Evolutionary conservation across 257 asterid species (phyloP), one percentile per base, ranked within the genome.

Genomic region (Craterostigma plantagineum): DNA sequence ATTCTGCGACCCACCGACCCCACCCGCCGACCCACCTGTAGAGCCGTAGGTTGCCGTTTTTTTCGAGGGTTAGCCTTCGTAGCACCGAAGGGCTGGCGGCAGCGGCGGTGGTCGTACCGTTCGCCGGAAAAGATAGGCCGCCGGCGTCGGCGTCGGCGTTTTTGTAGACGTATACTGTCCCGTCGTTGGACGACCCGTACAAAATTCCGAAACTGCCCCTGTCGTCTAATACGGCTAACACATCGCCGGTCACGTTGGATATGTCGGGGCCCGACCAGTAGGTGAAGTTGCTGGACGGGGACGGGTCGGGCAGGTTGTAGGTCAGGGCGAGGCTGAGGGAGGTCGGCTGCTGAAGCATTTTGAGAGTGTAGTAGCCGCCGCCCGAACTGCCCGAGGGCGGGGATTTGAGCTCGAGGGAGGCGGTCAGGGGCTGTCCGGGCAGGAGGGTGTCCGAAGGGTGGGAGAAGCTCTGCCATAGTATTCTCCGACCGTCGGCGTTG

Each of bases 181-280:
- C 96, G 42, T 70, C 74, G 0, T 68, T 58, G 0, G 86, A 67
- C 0, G 92, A 73, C 0, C 92, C 96, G 41, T 85, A 85, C 4
- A 67, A 56, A 6, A 77, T 75, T 1, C 96, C 94, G 16, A 85
- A 85, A 48, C 86, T 85, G 18, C 94, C 96, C 17, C 68, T 80
- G 27, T 56, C 71, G 27, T 73, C 69, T 52, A 85, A 15, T 0
- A 73, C 65, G 5, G 94, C 96, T 12, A 69, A 51, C 1, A 86
- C 87, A 12, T 77, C 63, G 3, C 92, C 96, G 0, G 94, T 77
- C 11, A 74, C 81, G 14, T 86, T 86, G 3, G 94, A 86, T 42
- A 73, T 76, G 16, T 86, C 86, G 15, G 96, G 96, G 12, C 79
- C 92, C 0, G 73, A 46, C 96, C 94, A 86, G 53, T 86, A 86